phyloP scores from a whole-genome alignment of 345 rosid species.

The Citrus cavaleriei region DNA sequence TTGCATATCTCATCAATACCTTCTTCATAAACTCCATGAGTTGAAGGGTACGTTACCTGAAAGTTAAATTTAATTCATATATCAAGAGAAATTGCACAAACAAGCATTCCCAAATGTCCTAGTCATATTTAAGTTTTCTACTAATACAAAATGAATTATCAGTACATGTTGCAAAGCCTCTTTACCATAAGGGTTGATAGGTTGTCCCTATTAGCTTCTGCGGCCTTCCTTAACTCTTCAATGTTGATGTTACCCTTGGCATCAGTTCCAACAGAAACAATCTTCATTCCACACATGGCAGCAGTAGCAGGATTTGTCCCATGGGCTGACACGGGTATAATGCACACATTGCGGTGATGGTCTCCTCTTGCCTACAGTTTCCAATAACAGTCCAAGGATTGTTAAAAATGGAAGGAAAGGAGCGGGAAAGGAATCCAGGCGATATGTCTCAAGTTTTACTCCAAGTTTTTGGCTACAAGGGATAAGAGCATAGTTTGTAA shows the following conservation, averaged over 20 bases:
- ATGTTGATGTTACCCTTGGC: slow-evolving; percentile 97
- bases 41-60: slow-evolving; percentile 96
- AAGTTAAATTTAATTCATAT: slow-evolving; percentile 13
- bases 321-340: slow-evolving; percentile 98
- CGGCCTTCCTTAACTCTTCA: slow-evolving; percentile 84
- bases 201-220: slow-evolving; percentile 82
- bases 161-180: neutral
- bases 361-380: slow-evolving; percentile 85
- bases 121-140: neutral
- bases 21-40: slow-evolving; percentile 97
- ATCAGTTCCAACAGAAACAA: slow-evolving; percentile 91
- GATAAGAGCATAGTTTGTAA: neutral
- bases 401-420: neutral
- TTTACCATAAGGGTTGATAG: slow-evolving; percentile 88
- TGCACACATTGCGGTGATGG: slow-evolving; percentile 93
- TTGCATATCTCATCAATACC: slow-evolving; percentile 92
- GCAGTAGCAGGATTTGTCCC: slow-evolving; percentile 99
- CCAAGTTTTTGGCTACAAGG: neutral
- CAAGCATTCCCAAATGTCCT: neutral
- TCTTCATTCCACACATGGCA: slow-evolving; percentile 99
- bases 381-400: slow-evolving; percentile 4
- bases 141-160: neutral
- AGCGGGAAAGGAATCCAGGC: neutral
- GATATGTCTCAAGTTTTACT: neutral
- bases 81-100: neutral